A percentile compares a stretch with the other conserved stretches of the same genome.
Conservation (phyloP, 805 yeast genomes). For the Soucietia sequanensis region DNA sequence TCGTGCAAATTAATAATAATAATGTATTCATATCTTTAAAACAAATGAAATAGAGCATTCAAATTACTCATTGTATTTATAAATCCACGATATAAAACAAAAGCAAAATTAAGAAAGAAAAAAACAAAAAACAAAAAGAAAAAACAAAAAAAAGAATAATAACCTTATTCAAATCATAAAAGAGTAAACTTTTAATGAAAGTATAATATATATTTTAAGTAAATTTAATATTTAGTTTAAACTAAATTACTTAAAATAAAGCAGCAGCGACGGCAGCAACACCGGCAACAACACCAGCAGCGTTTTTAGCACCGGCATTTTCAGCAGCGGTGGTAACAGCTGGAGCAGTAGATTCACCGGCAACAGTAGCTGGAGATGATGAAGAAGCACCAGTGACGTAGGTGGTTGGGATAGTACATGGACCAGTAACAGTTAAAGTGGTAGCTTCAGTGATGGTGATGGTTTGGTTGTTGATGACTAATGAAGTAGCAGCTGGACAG, state of each 20-base stretch:
- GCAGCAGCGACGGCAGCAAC: constrained; percentile 51
- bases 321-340: constrained; percentile 22
- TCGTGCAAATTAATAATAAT: too few species aligned
- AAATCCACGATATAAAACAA: background rate
- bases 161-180: too few species aligned
- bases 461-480: constrained; percentile 65
- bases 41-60: too few species aligned
- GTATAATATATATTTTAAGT: too few species aligned
- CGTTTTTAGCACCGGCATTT: constrained; percentile 43
- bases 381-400: constrained; percentile 22
- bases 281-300: constrained; percentile 51
- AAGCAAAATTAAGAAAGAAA: background rate
- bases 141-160: background rate
- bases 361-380: constrained; percentile 14
- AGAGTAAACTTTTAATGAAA: too few species aligned
- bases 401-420: constrained; percentile 68
- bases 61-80: too few species aligned
- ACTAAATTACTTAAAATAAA: constrained; percentile 45
- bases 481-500: constrained; percentile 75
- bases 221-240: too few species aligned
- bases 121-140: background rate
- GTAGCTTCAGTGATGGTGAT: constrained; percentile 76
- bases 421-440: constrained; percentile 83
- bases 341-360: constrained; percentile 19
- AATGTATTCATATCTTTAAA: too few species aligned